Evolutionary conservation across 305 asterid species (phyloP).

Genomic region (Fraxinus latifolia): DNA sequence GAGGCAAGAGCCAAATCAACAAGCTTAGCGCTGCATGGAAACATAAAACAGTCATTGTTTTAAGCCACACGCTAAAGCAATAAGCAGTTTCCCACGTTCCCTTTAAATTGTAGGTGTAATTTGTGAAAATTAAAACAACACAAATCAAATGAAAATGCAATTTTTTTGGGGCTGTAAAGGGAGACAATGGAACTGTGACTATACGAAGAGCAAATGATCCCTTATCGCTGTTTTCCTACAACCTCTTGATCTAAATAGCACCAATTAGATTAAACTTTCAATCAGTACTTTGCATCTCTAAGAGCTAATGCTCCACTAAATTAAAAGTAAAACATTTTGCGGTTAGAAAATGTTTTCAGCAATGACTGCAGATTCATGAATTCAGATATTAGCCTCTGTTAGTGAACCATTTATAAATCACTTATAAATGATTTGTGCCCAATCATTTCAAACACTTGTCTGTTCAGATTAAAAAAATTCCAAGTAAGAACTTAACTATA

Average conservation of each 20-base stretch:
- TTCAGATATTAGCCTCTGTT: background rate
- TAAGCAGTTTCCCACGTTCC: background rate
- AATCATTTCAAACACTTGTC: background rate
- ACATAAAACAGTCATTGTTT: background rate
- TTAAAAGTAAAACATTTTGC: background rate
- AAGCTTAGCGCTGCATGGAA: slow-evolving; percentile 15
- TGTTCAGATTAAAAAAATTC: background rate
- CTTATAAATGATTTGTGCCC: background rate
- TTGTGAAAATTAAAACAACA: background rate
- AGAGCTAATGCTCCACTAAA: background rate
- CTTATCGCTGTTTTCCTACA: background rate
- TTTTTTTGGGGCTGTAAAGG: background rate
- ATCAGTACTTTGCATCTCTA: background rate
- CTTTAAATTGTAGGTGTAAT: background rate
- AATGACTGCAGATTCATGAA: background rate
- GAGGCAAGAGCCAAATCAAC: slow-evolving; percentile 26
- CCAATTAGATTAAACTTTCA: background rate
- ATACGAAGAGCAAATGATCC: background rate
- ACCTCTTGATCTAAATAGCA: background rate
- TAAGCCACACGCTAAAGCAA: background rate
- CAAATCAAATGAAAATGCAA: background rate
- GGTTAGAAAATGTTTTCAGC: background rate
- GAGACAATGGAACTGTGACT: background rate
- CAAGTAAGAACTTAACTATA: background rate
- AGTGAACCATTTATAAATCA: background rate